Evolutionary conservation across 108 stramenopile genomes (phyloP), one percentile per base, ranked within the genome.

Genomic region (Parmales sp.): DNA sequence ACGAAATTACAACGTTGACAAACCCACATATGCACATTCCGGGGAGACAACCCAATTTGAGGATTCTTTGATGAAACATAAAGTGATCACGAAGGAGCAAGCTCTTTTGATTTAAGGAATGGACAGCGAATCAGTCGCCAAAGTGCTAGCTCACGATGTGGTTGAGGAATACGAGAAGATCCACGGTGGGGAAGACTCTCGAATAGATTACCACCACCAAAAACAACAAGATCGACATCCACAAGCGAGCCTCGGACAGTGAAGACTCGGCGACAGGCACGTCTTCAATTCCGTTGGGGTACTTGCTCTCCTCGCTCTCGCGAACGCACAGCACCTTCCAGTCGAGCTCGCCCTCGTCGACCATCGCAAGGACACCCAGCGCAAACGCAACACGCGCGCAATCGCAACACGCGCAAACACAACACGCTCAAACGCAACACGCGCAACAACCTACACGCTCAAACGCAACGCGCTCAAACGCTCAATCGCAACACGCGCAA

Each of bases 321-420:
- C 88, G 83, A 69, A 99, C 82, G 67, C 90, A 94, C 66, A 99
- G 75, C 60, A 96, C 88, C 90, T 99, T 99, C 75, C 66, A 19
- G 86, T 88, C 72, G 81, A 86, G 22, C 49, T 76, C 38, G 43
- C 69, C 63, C 78, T 85, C 68, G 11, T 86, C 9, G 46, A 72
- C 51, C 81, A 88, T 13, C 37, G 22, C 37, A 64, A 2, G 63
- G 63, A 38, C n/a, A 76, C 38, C 81, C 9, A 22, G 22, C 11
- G 16, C 18, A 51, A 20, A 8, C 8, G 8, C 51, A 51, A 63
- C n/a, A n/a, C n/a, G n/a, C n/a, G n/a, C n/a, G n/a, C n/a, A n/a
- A n/a, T n/a, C n/a, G n/a, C n/a, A n/a, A n/a, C n/a, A n/a, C n/a
- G n/a, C n/a, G n/a, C n/a, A n/a, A n/a, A n/a, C n/a, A n/a, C n/a